These are phyloP conservation scores for Gyromitra esculenta DNA, from an alignment of 2,329 filamentous ascomycete genomes.

Conservation along the genomic window DNA sequence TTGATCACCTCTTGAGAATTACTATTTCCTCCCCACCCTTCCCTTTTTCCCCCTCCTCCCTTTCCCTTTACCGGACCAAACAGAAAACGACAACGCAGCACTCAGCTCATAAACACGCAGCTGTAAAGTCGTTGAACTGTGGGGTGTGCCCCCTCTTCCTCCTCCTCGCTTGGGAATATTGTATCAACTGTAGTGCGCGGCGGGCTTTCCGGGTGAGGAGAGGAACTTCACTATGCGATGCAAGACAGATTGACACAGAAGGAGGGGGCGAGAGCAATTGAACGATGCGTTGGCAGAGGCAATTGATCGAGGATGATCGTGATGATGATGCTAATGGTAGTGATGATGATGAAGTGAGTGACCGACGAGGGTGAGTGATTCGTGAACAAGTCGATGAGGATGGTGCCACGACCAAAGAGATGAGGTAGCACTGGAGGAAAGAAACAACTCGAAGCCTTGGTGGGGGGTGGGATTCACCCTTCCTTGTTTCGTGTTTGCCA, in stretches of 20 bases:
- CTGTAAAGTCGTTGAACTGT: constrained; percentile 21
- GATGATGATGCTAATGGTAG: constrained; percentile 24
- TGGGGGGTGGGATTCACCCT: constrained; percentile 6
- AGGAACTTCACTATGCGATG: constrained; percentile 26
- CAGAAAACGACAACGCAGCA: constrained; percentile 54
- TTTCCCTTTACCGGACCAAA: constrained; percentile 49
- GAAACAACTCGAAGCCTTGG: constrained; percentile 25
- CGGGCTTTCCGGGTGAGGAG: neutral
- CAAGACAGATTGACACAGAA: constrained; percentile 28
- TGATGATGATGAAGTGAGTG: constrained; percentile 22
- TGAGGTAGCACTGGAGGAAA: constrained; percentile 27
- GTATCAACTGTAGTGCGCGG: constrained; percentile 28
- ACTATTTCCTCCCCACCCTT: constrained; percentile 48
- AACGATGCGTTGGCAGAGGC: constrained; percentile 51
- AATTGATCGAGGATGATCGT: constrained; percentile 47
- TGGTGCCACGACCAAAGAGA: constrained; percentile 46
- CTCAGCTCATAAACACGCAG: constrained; percentile 48
- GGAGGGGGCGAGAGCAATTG: constrained; percentile 37
- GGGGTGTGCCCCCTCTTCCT: constrained; percentile 41
- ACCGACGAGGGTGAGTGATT: constrained; percentile 38
- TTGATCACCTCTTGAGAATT: constrained; percentile 32
- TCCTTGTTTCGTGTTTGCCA: constrained; percentile 13
- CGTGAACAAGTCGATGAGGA: constrained; percentile 43
- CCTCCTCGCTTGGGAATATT: constrained; percentile 24
- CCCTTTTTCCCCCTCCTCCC: constrained; percentile 22